A percentile compares a stretch with the other conserved stretches of the same genome.
Evolutionary conservation across 2,329 filamentous ascomycete species (phyloP).

Genomic region (Phialemoniopsis sp.): DNA sequence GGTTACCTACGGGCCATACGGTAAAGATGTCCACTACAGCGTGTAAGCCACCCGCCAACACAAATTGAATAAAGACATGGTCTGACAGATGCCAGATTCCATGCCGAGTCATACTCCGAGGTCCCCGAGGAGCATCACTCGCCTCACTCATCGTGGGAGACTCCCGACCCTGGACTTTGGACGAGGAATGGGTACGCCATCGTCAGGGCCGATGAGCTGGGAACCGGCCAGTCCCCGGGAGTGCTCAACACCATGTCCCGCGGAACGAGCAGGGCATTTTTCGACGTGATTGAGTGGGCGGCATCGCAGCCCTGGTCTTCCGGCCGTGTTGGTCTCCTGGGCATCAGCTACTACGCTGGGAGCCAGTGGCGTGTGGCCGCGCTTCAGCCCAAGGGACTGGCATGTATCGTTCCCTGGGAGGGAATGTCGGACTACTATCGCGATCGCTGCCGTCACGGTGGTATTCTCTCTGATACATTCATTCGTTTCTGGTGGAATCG

Average conservation of each 20-base stretch:
- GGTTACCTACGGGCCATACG: conserved; percentile 64
- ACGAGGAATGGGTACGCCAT: conserved; percentile 43
- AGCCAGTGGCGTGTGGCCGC: conserved; percentile 37
- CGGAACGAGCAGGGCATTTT: conserved; percentile 32
- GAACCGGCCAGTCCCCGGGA: conserved; percentile 32
- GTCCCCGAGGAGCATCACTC: conserved; percentile 43
- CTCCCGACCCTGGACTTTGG: conserved; percentile 47
- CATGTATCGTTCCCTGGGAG: conserved; percentile 36
- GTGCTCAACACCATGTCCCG: conserved; percentile 33
- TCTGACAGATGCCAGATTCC: conserved; percentile 16
- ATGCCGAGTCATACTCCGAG: conserved; percentile 30
- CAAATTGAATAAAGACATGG: not conserved
- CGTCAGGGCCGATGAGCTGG: conserved; percentile 39
- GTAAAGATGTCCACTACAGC: conserved; percentile 62
- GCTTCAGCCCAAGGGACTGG: conserved; percentile 28
- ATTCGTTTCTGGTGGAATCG: conserved; percentile 65
- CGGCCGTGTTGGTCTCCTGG: conserved; percentile 33
- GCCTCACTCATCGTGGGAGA: conserved; percentile 47
- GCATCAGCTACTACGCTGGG: conserved; percentile 33
- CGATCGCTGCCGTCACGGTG: conserved; percentile 51
- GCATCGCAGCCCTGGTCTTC: conserved; percentile 30
- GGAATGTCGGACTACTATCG: conserved; percentile 41
- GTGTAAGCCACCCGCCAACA: conserved; percentile 22
- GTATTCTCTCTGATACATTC: conserved; percentile 39
- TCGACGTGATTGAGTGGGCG: conserved; percentile 36